Conservation (phyloP, 1,139 yeast species). For the Pichia norvegensis region DNA sequence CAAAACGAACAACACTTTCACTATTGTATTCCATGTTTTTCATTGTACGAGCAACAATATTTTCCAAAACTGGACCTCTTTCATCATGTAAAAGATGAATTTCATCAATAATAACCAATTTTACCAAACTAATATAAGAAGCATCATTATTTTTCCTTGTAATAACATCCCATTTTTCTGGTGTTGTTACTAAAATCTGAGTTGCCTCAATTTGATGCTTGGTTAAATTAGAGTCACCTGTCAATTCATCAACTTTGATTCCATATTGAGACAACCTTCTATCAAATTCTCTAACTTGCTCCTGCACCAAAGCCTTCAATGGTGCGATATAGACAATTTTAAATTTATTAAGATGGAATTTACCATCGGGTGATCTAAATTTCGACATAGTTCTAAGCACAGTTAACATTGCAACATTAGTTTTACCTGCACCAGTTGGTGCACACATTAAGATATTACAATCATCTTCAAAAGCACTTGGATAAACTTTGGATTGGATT, state of each 20-base stretch:
- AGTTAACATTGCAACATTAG: conserved; percentile 86
- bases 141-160: conserved; percentile 70
- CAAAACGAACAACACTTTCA: conserved; percentile 49
- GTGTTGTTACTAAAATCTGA: conserved; percentile 80
- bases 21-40: conserved; percentile 36
- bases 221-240: conserved; percentile 83
- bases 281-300: conserved; percentile 82
- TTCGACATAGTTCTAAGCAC: conserved; percentile 56
- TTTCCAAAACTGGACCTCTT: conserved; percentile 91
- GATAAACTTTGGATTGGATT: conserved; percentile 77
- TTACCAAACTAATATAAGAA: conserved; percentile 55
- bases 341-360: conserved; percentile 46
- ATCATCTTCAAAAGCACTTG: conserved; percentile 64
- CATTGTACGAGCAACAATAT: conserved; percentile 70
- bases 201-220: conserved; percentile 71
- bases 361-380: conserved; percentile 42
- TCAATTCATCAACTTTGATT: conserved; percentile 71
- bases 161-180: conserved; percentile 84
- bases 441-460: conserved; percentile 81
- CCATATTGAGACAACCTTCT: conserved; percentile 63
- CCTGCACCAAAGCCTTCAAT: conserved; percentile 88
- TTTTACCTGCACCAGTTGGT: conserved; percentile 98
- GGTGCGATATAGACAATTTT: conserved; percentile 92
- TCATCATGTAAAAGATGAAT: conserved; percentile 89
- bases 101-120: conserved; percentile 82